A percentile compares a stretch with the other conserved stretches of the same genome.
Evolutionary conservation across 2,329 filamentous ascomycete species (phyloP).

Genomic region (Rutstroemia sp.): DNA sequence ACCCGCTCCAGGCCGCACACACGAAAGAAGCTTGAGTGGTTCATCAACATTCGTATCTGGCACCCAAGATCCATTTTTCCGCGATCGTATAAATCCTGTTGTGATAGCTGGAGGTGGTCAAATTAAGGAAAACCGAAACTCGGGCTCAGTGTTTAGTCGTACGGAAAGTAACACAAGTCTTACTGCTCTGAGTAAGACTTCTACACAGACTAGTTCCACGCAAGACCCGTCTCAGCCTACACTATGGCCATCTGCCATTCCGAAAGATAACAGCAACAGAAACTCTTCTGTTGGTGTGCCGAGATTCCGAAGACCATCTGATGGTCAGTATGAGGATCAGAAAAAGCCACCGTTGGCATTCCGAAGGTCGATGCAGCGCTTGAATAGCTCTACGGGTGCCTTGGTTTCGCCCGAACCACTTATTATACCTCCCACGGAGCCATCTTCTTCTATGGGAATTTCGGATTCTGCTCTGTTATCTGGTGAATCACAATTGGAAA

Average conservation of each 20-base stretch:
- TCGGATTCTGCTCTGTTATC: conserved; percentile 50
- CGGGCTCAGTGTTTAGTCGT: conserved; percentile 40
- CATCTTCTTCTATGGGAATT: conserved; percentile 46
- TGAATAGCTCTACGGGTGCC: conserved; percentile 38
- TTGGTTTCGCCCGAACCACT: conserved; percentile 48
- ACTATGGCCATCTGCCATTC: conserved; percentile 48
- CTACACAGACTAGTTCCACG: conserved; percentile 18
- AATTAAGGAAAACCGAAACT: conserved; percentile 53
- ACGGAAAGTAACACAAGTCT: conserved; percentile 45
- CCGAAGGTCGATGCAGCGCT: conserved; percentile 46
- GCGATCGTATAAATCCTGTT: conserved; percentile 57
- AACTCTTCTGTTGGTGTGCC: conserved; percentile 12
- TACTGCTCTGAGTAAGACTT: conserved; percentile 35
- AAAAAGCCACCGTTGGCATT: conserved; percentile 47
- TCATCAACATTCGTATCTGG: conserved; percentile 42
- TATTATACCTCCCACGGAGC: conserved; percentile 33
- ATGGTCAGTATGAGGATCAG: conserved; percentile 48
- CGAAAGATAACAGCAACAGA: conserved; percentile 29
- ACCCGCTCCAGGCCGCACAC: conserved; percentile 39
- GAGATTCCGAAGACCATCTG: conserved; percentile 35
- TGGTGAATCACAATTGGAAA: conserved; percentile 42
- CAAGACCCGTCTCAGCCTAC: conserved; percentile 36
- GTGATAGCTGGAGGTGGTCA: conserved; percentile 56
- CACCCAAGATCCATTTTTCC: conserved; percentile 48
- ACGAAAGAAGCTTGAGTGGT: conserved; percentile 27